Evolutionary conservation across 768 basidiomycete species (phyloP).

Genomic region (Boletus vermiculosoides): DNA sequence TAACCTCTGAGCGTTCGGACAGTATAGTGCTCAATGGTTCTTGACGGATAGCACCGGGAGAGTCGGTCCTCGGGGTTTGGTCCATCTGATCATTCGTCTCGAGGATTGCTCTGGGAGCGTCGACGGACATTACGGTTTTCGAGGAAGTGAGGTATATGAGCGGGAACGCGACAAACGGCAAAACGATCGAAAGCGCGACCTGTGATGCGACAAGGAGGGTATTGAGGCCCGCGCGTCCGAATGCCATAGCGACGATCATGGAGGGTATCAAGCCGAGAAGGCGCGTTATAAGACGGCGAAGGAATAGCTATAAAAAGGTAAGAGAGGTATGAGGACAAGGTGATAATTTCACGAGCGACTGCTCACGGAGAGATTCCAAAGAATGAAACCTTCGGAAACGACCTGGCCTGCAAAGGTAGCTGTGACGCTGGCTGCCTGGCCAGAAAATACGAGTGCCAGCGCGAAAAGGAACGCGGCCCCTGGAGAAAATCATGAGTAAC

Average conservation of each 20-base stretch:
- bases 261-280: constrained; percentile 46
- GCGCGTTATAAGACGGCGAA: constrained; percentile 45
- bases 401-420: constrained; percentile 50
- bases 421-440: constrained; percentile 50
- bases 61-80: neutral
- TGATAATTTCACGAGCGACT: neutral
- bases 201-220: constrained; percentile 49
- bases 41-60: constrained; percentile 15
- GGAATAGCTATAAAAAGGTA: constrained; percentile 20
- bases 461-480: constrained; percentile 45
- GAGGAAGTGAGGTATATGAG: constrained; percentile 40
- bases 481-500: neutral
- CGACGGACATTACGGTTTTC: constrained; percentile 31
- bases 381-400: constrained; percentile 48
- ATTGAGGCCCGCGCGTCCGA: constrained; percentile 44
- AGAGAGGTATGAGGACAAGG: neutral
- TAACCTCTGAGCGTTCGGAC: neutral
- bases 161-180: constrained; percentile 47
- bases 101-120: neutral
- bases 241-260: constrained; percentile 41
- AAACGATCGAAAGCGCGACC: constrained; percentile 44
- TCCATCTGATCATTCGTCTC: neutral
- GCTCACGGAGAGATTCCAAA: constrained; percentile 43
- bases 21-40: neutral
- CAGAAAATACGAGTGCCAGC: constrained; percentile 44